Evolutionary conservation across 257 asterid species (phyloP).

Genomic region (Ligustrum vulgare): DNA sequence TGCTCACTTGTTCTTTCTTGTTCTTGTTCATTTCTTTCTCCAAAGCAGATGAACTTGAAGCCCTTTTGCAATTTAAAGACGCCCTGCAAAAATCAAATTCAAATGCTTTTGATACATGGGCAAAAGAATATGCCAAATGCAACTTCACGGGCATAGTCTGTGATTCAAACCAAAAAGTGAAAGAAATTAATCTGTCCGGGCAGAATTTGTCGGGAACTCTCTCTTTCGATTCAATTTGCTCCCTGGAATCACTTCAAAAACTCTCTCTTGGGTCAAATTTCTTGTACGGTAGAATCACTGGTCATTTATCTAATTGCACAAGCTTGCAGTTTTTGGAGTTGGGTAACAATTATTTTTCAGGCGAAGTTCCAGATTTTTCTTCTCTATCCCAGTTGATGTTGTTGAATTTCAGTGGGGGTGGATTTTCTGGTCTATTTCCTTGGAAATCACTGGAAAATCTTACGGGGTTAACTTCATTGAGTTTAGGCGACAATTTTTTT

Average conservation of each 20-base stretch:
- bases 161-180: slow-evolving; percentile 29
- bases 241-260: slow-evolving; percentile 34
- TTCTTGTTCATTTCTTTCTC: slow-evolving; percentile 10
- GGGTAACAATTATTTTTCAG: slow-evolving; percentile 36
- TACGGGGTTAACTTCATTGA: slow-evolving; percentile 34
- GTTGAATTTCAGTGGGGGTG: slow-evolving; percentile 34
- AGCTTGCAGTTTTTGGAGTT: slow-evolving; percentile 40
- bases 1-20: slow-evolving; percentile 3
- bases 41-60: slow-evolving; percentile 23
- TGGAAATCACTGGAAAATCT: slow-evolving; percentile 43
- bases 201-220: slow-evolving; percentile 33
- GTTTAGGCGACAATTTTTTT: slow-evolving; percentile 43
- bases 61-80: slow-evolving; percentile 39
- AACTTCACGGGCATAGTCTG: slow-evolving; percentile 40
- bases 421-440: slow-evolving; percentile 41
- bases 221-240: slow-evolving; percentile 42
- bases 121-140: slow-evolving; percentile 18
- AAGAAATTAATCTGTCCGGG: slow-evolving; percentile 40
- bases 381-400: slow-evolving; percentile 29
- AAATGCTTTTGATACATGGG: slow-evolving; percentile 36
- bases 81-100: slow-evolving; percentile 22
- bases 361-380: slow-evolving; percentile 36
- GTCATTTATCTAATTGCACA: slow-evolving; percentile 33
- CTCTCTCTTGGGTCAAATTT: slow-evolving; percentile 36
- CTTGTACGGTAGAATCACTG: slow-evolving; percentile 30